phyloP scores from a whole-genome alignment of 495 filamentous ascomycete species.

The Usnea hakonensis region DNA sequence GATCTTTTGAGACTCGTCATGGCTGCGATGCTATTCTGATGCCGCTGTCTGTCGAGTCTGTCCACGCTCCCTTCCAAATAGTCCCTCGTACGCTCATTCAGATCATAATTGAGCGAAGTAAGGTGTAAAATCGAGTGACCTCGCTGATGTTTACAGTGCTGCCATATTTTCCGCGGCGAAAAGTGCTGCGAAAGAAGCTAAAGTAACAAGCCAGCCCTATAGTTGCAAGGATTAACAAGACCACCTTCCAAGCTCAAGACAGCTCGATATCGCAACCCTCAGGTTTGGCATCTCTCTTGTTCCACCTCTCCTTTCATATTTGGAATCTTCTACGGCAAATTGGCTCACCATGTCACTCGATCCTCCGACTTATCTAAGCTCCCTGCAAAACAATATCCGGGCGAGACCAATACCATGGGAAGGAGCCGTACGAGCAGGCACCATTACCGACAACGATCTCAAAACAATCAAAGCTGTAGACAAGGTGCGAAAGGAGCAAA shows the following conservation, averaged over 20 bases:
- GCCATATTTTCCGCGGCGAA: not conserved
- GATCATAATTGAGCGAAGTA: not conserved
- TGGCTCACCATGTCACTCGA: constrained; percentile 68
- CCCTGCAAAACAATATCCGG: constrained; percentile 91
- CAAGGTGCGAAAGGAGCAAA: constrained; percentile 85
- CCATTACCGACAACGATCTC: constrained; percentile 88
- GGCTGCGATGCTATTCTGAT: not conserved
- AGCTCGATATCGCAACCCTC: not conserved
- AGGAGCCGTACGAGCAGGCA: constrained; percentile 85
- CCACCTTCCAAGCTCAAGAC: not conserved
- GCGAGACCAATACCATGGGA: constrained; percentile 95
- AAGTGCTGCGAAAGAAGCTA: constrained; percentile 1
- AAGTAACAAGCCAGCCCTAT: not conserved
- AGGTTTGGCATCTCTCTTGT: not conserved
- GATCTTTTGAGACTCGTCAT: constrained; percentile 89
- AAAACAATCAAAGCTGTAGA: constrained; percentile 97
- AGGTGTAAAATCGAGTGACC: not conserved
- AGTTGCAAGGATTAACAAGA: constrained; percentile 10
- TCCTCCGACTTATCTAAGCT: constrained; percentile 80
- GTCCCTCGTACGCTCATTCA: not conserved
- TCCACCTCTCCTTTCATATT: not conserved
- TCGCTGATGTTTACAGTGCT: not conserved
- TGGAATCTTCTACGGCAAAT: not conserved
- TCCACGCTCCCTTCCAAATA: no score
- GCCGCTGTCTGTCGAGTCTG: not conserved